Evolutionary conservation across 495 filamentous ascomycete species (phyloP), one percentile per base, ranked within the genome.

Genomic region (Aspergillus homomorphus): DNA sequence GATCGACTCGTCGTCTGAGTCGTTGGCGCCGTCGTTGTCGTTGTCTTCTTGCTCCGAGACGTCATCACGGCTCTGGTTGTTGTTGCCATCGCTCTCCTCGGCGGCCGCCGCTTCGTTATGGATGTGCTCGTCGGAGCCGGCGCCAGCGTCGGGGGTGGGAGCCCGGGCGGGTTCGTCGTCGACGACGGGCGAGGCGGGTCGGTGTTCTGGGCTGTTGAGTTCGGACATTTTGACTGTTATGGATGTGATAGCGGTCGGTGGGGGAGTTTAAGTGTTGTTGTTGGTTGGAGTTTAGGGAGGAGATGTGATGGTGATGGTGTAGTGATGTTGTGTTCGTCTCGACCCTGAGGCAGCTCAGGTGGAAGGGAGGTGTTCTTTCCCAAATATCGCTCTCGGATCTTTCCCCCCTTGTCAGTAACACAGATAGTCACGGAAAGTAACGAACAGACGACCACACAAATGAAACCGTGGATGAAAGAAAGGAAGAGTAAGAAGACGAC

Each of bases 1-100:
- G 53, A 89, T 83, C n/a, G 89, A 91, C 30, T 93, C 90, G 59
- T 88, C 84, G 62, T 92, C 91, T 0, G 87, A 89, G n/a, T 72
- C 77, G 20, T 69, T 78, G n/a, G 73, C 70, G 10, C 54, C 62
- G 43, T 63, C 66, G 8, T 68, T 62, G 15, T 66, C 65, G 12
- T 51, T 26, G 9, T 54, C 59, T 1, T 63, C 60, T 14, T 62
- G 49, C 15, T 45, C 42, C 10, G 52, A 46, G 20, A 55, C 57
- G n/a, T n/a, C n/a, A n/a, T n/a, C n/a, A 57, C 54, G 33, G 33
- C 14, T 56, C 42, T 3, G 45, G 21, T 53, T 44, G 45, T 46
- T 21, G 12, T 54, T 33, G n/a, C 54, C 60, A 19, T 62, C 61
- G 9, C 33, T 62, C 21, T 61, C 50, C 14, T 42, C 50, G 33